Conservation (phyloP, 177 flowering plant species). For the Vitis hybrid region DNA sequence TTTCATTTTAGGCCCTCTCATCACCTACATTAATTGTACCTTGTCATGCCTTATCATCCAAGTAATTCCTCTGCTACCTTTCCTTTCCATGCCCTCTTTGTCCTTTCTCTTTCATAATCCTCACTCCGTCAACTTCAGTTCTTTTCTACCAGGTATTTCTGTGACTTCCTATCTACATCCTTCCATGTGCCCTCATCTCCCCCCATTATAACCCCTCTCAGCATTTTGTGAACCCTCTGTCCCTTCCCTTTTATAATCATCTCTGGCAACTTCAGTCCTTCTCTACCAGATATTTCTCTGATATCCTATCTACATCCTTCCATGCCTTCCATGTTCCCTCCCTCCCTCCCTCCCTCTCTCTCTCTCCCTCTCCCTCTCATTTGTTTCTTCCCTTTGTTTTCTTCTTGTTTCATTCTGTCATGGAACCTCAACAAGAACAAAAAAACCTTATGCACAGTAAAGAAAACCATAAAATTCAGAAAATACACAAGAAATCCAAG, state of each 20-base stretch:
- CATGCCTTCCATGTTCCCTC: slow-evolving; percentile 31
- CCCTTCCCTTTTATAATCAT: slow-evolving; percentile 62
- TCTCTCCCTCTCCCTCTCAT: slow-evolving; percentile 1
- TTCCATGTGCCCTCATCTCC: too few relatives aligned
- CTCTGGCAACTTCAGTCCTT: slow-evolving; percentile 92
- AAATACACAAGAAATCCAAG: too few relatives aligned
- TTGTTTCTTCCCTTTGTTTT: slow-evolving; percentile 23
- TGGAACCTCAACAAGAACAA: slow-evolving; percentile 43
- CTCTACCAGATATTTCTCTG: slow-evolving; percentile 79
- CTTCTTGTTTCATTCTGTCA: slow-evolving; percentile 19
- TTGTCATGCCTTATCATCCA: slow-evolving; percentile 50
- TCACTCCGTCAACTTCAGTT: too few relatives aligned
- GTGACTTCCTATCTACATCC: too few relatives aligned
- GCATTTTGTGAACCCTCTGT: slow-evolving; percentile 28
- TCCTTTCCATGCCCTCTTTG: slow-evolving; percentile 64
- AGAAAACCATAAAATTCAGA: too few relatives aligned
- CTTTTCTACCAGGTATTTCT: too few relatives aligned
- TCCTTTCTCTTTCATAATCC: too few relatives aligned
- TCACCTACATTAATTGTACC: slow-evolving; percentile 3
- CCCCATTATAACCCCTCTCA: too few relatives aligned
- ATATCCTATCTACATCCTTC: slow-evolving; percentile 38
- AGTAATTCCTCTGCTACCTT: slow-evolving; percentile 55
- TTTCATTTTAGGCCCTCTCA: slow-evolving; percentile 4
- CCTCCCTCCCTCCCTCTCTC: not conserved
- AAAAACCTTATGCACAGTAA: slow-evolving; percentile 4